A percentile compares a stretch with the other conserved stretches of the same genome.
phyloP scores from a whole-genome alignment of 371 early-diverging fungal genomes.

The Syncephalastrum monosporum region DNA sequence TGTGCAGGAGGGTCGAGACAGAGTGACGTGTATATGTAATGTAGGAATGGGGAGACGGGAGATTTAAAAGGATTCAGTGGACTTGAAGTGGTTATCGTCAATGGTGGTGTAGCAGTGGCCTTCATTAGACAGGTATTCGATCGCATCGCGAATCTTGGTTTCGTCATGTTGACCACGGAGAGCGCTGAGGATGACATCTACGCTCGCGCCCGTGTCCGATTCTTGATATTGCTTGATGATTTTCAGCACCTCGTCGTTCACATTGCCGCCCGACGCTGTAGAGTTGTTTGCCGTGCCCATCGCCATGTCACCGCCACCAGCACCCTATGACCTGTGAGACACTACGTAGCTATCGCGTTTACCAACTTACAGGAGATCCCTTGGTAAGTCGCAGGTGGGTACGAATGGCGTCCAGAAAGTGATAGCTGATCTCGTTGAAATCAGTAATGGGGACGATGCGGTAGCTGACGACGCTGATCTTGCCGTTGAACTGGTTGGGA shows the following conservation, averaged over 20 bases:
- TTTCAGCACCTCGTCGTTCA: constrained; percentile 23
- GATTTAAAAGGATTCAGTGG: constrained; percentile 30
- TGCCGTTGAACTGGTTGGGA: constrained; percentile 58
- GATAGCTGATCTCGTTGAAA: constrained; percentile 76
- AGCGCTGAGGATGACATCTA: constrained; percentile 32
- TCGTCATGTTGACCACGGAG: constrained; percentile 38
- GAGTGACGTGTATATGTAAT: no score
- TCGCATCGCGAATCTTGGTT: constrained; percentile 39
- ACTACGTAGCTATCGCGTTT: background rate
- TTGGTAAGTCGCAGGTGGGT: constrained; percentile 58
- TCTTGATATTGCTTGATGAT: constrained; percentile 23
- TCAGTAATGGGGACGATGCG: constrained; percentile 61
- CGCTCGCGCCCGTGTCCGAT: constrained; percentile 26
- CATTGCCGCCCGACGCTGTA: constrained; percentile 7
- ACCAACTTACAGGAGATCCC: constrained; percentile 1
- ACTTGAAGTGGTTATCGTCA: constrained; percentile 62
- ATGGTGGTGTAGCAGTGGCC: constrained; percentile 67
- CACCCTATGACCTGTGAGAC: no score
- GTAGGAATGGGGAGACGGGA: background rate
- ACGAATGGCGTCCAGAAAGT: constrained; percentile 64
- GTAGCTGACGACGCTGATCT: constrained; percentile 48
- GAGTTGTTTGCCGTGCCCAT: constrained; percentile 4
- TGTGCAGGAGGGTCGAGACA: no score
- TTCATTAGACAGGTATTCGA: constrained; percentile 56
- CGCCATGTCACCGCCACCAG: constrained; percentile 1